Evolutionary conservation across 495 filamentous ascomycete genomes (phyloP), one percentile per base, ranked within the genome.

Genomic region (Paragyromitra xinjiangensis): DNA sequence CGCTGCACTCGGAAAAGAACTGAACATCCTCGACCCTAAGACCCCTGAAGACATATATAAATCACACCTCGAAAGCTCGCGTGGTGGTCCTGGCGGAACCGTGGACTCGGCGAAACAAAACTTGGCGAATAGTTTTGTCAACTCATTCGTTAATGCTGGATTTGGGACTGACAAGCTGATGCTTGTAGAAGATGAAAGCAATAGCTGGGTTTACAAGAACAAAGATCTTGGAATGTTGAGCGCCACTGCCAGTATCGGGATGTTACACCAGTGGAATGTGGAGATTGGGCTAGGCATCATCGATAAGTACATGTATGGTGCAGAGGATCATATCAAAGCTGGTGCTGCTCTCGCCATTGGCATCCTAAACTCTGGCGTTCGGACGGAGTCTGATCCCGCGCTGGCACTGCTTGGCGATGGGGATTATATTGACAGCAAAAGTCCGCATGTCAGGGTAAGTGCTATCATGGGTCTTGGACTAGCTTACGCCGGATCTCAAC

Each of bases 1-100:
- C 87, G 96, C 97, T 84, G 89, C 91, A 7, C 86, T 99, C 24
- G 95, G 90, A 51, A 98, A 98, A 84, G 95, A 98, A 81, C 88
- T 99, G 65, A 98, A 98, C 82, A 95, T 98, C 56, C 87, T 99
- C 45, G 95, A 98, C 59, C 95, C 95, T 19, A 97, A 97, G 84
- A 94, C 93, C 72, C 94, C 95, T 3, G 95, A 99, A 85, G 95
- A 99, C 82, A 99, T 99, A 79, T 99, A 99, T 88, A 99, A 99
- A 87, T 97, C 93, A 72, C 96, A 99, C 84, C 87, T 99, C 16
- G 95, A 99, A 84, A 98, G 92, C 86, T 95, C 90, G 73, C 89
- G 95, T 61, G 74, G 74, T 53, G 94, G 94, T 29, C 71, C 81
- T 56, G 86, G 96, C 83, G 98, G 94, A 19, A 97, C 97, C 81